These are phyloP conservation scores for Flagelloscypha sp. DNA, from an alignment of 768 basidiomycete genomes.

Conservation along the genomic window DNA sequence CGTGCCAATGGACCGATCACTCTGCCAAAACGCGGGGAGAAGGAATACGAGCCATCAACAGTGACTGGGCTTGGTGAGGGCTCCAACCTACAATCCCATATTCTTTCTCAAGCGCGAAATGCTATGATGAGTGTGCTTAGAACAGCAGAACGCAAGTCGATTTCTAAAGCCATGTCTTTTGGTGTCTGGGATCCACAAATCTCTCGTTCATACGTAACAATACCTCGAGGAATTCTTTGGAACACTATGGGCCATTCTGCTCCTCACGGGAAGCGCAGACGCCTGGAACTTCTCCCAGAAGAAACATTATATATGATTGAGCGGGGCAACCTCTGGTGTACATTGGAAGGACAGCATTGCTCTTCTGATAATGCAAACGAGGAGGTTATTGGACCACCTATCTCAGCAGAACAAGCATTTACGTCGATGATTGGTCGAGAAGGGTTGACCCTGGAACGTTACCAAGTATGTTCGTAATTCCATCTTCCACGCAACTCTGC, in stretches of 20 bases:
- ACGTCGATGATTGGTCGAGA: conserved; percentile 76
- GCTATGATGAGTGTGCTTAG: conserved; percentile 85
- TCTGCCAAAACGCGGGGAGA: conserved; percentile 95
- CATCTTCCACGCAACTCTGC: conserved; percentile 3
- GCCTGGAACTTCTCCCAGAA: conserved; percentile 86
- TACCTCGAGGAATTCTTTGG: conserved; percentile 80
- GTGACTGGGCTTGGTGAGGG: conserved; percentile 38
- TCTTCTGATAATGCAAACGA: conserved; percentile 24
- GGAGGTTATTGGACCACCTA: conserved; percentile 55
- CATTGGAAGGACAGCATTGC: conserved; percentile 40
- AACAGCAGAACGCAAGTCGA: conserved; percentile 61
- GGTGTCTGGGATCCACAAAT: conserved; percentile 70
- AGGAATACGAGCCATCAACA: conserved; percentile 84
- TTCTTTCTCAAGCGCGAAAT: conserved; percentile 67
- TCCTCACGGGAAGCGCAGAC: conserved; percentile 53
- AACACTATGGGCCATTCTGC: conserved; percentile 73
- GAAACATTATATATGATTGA: conserved; percentile 93
- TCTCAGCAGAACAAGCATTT: conserved; percentile 89
- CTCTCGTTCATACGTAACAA: conserved; percentile 55
- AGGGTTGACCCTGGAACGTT: conserved; percentile 73
- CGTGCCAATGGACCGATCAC: conserved; percentile 38
- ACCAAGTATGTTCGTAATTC: conserved; percentile 55
- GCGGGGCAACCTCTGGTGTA: conserved; percentile 81
- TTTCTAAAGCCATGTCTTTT: conserved; percentile 72
- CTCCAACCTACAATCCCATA: conserved; percentile 71